Evolutionary conservation across 2,329 filamentous ascomycete genomes (phyloP).

Genomic region (Hypoxylon sp.): DNA sequence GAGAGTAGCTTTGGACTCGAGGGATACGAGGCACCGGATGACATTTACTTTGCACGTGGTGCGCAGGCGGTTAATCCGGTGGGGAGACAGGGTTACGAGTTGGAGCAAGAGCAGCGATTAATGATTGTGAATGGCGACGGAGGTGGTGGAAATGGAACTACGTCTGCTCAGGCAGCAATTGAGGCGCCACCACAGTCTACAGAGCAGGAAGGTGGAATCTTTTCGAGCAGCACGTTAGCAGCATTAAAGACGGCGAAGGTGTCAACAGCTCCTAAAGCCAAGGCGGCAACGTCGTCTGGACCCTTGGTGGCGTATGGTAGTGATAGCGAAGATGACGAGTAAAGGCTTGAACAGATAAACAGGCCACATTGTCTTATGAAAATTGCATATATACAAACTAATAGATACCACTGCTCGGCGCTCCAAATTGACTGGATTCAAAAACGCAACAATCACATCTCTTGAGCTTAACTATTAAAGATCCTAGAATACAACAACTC

Average conservation of each 20-base stretch:
- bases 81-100: conserved; percentile 71
- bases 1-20: conserved; percentile 90
- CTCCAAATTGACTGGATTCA: conserved; percentile 23
- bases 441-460: neutral
- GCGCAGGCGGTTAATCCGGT: conserved; percentile 74
- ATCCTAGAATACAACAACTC: conserved; percentile 88
- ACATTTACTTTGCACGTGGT: conserved; percentile 90
- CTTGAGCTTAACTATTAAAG: conserved; percentile 77
- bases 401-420: conserved; percentile 39
- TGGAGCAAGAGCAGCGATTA: conserved; percentile 72
- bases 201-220: conserved; percentile 71
- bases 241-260: conserved; percentile 76
- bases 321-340: conserved; percentile 79
- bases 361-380: neutral
- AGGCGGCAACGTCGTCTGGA: conserved; percentile 69
- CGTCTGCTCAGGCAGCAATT: conserved; percentile 58
- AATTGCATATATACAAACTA: conserved; percentile 42
- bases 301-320: conserved; percentile 91
- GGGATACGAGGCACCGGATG: conserved; percentile 94
- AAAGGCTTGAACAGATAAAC: conserved; percentile 36
- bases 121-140: conserved; percentile 72
- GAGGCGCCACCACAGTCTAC: conserved; percentile 57
- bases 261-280: conserved; percentile 67
- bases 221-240: conserved; percentile 85
- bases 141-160: conserved; percentile 59